Conservation (phyloP, 78 protist genomes). For the Emiliania huxleyi region DNA sequence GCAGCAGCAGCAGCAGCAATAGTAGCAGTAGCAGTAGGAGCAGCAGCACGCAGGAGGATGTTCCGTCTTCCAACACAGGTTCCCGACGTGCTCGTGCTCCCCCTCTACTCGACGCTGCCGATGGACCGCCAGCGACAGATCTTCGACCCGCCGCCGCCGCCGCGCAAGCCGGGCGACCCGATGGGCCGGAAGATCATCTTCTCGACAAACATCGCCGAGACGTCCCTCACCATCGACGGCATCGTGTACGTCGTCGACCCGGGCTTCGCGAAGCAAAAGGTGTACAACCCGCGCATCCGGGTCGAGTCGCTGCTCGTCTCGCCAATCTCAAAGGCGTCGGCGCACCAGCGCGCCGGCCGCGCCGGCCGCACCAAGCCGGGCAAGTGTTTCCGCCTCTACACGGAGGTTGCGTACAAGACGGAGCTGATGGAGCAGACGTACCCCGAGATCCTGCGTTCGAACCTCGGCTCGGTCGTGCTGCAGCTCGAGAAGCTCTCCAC, state of each 20-base stretch:
- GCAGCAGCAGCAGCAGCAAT: no score
- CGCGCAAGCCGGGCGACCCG: slow-evolving; percentile 54
- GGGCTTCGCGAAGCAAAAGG: slow-evolving; percentile 97
- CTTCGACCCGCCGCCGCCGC: slow-evolving; percentile 56
- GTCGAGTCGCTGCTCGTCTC: slow-evolving; percentile 95
- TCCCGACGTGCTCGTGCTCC: slow-evolving; percentile 57
- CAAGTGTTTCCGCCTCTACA: slow-evolving; percentile 80
- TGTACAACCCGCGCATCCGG: slow-evolving; percentile 97
- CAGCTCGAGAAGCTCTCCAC: slow-evolving; percentile 74
- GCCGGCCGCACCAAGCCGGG: slow-evolving; percentile 99
- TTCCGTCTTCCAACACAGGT: not conserved
- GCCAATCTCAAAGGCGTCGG: slow-evolving; percentile 96
- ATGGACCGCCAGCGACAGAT: slow-evolving; percentile 88
- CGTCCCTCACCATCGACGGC: slow-evolving; percentile 99
- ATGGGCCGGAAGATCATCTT: slow-evolving; percentile 83
- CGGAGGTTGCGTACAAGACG: slow-evolving; percentile 56
- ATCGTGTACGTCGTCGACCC: slow-evolving; percentile 99
- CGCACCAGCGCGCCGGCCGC: slow-evolving; percentile 99
- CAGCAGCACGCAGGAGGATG: no score
- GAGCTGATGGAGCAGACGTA: slow-evolving; percentile 86
- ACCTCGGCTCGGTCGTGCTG: slow-evolving; percentile 77
- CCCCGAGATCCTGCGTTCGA: slow-evolving; percentile 97
- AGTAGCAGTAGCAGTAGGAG: no score
- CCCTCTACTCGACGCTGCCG: slow-evolving; percentile 96
- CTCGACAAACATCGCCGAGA: slow-evolving; percentile 99